These are phyloP conservation scores for Nemania sp. DNA, from an alignment of 2,329 filamentous ascomycete species.

Conservation along the genomic window DNA sequence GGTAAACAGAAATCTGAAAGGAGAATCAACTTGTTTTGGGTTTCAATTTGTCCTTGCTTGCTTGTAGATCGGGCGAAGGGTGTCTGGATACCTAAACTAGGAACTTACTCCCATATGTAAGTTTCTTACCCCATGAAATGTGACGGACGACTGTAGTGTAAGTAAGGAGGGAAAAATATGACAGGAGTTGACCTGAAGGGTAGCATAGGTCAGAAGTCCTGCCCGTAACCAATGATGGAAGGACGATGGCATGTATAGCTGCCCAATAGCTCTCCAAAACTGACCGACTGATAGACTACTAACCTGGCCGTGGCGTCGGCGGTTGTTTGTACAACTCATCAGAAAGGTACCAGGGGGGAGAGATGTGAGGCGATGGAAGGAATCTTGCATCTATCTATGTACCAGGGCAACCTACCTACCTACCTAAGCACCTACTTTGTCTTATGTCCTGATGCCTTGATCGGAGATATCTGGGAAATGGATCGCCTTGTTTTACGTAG, in stretches of 20 bases:
- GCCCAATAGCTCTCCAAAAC: constrained; percentile 26
- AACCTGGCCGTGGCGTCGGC: not conserved
- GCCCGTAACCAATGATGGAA: constrained; percentile 5
- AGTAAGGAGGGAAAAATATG: not conserved
- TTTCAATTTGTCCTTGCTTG: not conserved
- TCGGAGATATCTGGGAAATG: not conserved
- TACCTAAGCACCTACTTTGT: not conserved
- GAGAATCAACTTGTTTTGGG: no score
- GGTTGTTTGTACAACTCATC: constrained; percentile 20
- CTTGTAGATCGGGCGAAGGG: not conserved
- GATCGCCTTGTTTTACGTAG: not conserved
- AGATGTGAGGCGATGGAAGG: not conserved
- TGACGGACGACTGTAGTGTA: no score
- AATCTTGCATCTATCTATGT: not conserved
- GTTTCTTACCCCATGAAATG: no score
- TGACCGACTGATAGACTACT: not conserved
- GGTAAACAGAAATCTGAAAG: not conserved
- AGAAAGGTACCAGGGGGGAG: not conserved
- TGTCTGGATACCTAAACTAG: no score
- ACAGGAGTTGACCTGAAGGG: no score
- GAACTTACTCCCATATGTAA: no score
- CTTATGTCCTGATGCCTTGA: not conserved
- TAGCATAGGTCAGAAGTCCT: not conserved
- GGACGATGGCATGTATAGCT: constrained; percentile 21
- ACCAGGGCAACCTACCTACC: not conserved